A percentile compares a stretch with the other conserved stretches of the same genome.
Conservation (phyloP, 2,329 filamentous ascomycete species). For the Venturia pyrina region DNA sequence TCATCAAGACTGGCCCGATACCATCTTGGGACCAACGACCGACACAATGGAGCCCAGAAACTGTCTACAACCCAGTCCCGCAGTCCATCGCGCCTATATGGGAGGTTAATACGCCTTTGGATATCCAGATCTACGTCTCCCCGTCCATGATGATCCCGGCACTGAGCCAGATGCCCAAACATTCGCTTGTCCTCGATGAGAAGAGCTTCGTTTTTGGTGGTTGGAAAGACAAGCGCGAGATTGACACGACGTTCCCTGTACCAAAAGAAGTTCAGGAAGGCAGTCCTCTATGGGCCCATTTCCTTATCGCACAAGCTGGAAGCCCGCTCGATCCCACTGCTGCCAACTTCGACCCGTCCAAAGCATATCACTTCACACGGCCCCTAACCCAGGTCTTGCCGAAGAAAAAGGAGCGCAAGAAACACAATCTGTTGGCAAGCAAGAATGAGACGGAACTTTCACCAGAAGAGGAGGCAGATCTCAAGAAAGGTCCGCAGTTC, state of each 20-base stretch:
- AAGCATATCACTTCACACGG: constrained; percentile 73
- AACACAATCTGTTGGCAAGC: constrained; percentile 65
- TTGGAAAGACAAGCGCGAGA: constrained; percentile 65
- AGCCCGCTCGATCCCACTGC: constrained; percentile 65
- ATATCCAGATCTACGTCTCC: constrained; percentile 78
- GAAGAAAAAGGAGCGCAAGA: constrained; percentile 85
- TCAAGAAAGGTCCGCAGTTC: constrained; percentile 56
- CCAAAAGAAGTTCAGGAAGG: constrained; percentile 79
- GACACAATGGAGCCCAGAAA: constrained; percentile 37
- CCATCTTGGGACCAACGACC: constrained; percentile 28
- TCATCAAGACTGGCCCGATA: constrained; percentile 22
- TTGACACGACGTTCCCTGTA: constrained; percentile 68
- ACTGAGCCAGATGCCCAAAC: constrained; percentile 53
- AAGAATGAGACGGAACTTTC: constrained; percentile 38
- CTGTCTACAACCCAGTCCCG: constrained; percentile 55
- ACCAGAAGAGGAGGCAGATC: constrained; percentile 39
- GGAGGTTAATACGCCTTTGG: constrained; percentile 65
- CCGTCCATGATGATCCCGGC: constrained; percentile 59
- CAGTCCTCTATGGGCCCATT: constrained; percentile 88
- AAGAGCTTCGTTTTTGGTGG: constrained; percentile 70
- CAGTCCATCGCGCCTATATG: constrained; percentile 76
- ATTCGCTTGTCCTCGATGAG: constrained; percentile 69
- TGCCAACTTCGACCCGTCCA: constrained; percentile 60
- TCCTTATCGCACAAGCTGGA: constrained; percentile 74
- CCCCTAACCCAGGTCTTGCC: constrained; percentile 82